Percentiles rank a stretch among this genome's conserved stretches.
Conservation (phyloP, 371 early-diverging fungal species). For the Haplosporangium sp. region DNA sequence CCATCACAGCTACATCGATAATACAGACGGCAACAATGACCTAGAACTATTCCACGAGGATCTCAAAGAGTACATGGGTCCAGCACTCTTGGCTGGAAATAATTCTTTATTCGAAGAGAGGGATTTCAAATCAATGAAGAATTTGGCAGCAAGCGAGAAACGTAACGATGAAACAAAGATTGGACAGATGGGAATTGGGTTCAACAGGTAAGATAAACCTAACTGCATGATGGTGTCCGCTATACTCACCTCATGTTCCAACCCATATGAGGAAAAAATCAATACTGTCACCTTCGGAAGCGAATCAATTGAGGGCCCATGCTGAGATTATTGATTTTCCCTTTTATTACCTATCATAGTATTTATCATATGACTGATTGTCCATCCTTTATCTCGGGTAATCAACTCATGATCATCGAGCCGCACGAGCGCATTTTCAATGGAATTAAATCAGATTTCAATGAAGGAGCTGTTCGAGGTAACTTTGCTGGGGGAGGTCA, state of each 20-base stretch:
- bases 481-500: slow-evolving; percentile 2
- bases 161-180: slow-evolving; percentile 36
- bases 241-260: too few species aligned
- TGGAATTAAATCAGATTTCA: slow-evolving; percentile 2
- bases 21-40: neutral
- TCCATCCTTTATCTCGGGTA: slow-evolving; percentile 50
- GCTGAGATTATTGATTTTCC: neutral
- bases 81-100: slow-evolving; percentile 52
- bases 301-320: neutral
- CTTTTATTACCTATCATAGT: slow-evolving; percentile 11
- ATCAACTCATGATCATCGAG: slow-evolving; percentile 42
- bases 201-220: slow-evolving; percentile 32
- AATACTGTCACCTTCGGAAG: too few species aligned
- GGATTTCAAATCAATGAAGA: slow-evolving; percentile 46
- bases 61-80: slow-evolving; percentile 53
- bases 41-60: slow-evolving; percentile 11
- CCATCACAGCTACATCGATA: slow-evolving; percentile 27
- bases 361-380: slow-evolving; percentile 57
- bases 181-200: slow-evolving; percentile 54
- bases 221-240: neutral
- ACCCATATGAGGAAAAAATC: too few species aligned
- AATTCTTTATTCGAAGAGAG: slow-evolving; percentile 35
- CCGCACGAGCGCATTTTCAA: slow-evolving; percentile 51
- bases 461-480: slow-evolving; percentile 21
- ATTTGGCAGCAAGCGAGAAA: slow-evolving; percentile 54